These are phyloP conservation scores for Aspergillus sclerotialis DNA, from an alignment of 2,329 filamentous ascomycete genomes.

Conservation along the genomic window DNA sequence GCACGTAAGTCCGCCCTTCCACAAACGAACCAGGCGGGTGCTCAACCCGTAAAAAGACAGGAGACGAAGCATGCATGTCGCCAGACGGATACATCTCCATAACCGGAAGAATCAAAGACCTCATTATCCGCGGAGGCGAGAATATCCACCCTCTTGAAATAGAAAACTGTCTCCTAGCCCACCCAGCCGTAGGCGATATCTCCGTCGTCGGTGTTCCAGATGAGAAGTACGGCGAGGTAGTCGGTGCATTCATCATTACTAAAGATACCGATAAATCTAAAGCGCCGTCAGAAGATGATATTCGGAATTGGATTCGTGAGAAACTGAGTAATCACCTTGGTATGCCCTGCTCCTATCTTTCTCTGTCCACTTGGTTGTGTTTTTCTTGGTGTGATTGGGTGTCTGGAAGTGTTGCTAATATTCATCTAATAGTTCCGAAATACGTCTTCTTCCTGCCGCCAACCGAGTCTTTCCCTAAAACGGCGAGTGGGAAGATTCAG, in stretches of 20 bases:
- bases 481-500: conserved; percentile 92
- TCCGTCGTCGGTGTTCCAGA: conserved; percentile 81
- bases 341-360: too few species aligned
- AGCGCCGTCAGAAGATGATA: conserved; percentile 48
- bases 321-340: conserved; percentile 65
- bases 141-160: conserved; percentile 94
- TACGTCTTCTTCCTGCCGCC: conserved; percentile 71
- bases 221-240: conserved; percentile 74
- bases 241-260: conserved; percentile 72
- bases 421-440: conserved; percentile 59
- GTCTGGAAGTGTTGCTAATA: background rate
- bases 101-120: conserved; percentile 85
- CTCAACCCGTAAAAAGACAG: conserved; percentile 51
- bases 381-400: background rate
- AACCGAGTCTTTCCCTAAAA: conserved; percentile 74
- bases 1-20: conserved; percentile 41
- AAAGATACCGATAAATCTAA: conserved; percentile 24
- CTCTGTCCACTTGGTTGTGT: too few species aligned
- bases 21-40: background rate
- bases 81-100: conserved; percentile 76
- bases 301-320: conserved; percentile 65
- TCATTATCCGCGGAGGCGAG: conserved; percentile 91
- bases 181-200: conserved; percentile 64
- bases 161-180: conserved; percentile 76
- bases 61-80: conserved; percentile 86